A percentile compares a stretch with the other conserved stretches of the same genome.
Evolutionary conservation across 176 grass and related monocot genomes (phyloP).

Genomic region (Stipa capillata): DNA sequence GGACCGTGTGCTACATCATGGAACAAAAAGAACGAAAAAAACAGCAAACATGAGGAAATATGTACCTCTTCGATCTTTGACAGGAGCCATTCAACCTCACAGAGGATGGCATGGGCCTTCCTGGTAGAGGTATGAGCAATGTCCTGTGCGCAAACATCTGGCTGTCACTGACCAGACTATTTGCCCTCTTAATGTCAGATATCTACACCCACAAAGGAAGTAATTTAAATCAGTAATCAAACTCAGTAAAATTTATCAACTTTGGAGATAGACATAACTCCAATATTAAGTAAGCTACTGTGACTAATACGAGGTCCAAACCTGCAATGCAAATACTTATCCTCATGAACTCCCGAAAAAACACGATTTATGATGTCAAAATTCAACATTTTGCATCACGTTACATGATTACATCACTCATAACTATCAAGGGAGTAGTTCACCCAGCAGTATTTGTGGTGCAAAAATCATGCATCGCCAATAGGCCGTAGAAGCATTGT

Average conservation of each 20-base stretch:
- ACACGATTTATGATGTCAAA: too few relatives aligned
- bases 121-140: constrained; percentile 70
- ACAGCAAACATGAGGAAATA: background rate
- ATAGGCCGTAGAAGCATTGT: background rate
- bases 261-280: background rate
- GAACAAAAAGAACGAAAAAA: background rate
- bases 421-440: background rate
- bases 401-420: background rate
- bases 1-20: constrained; percentile 6
- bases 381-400: background rate
- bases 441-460: too few relatives aligned
- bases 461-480: background rate
- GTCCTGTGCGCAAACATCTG: constrained; percentile 92
- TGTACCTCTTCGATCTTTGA: constrained; percentile 36
- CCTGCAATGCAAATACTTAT: background rate
- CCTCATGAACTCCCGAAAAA: too few relatives aligned
- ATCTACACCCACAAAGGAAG: constrained; percentile 43
- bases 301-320: background rate
- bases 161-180: constrained; percentile 58
- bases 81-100: constrained; percentile 25
- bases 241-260: background rate
- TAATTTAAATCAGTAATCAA: background rate
- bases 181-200: constrained; percentile 81
- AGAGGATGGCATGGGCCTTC: constrained; percentile 43
- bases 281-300: background rate